These are phyloP conservation scores for Monosporascus sp. DNA, from an alignment of 2,329 filamentous ascomycete genomes.

Conservation along the genomic window DNA sequence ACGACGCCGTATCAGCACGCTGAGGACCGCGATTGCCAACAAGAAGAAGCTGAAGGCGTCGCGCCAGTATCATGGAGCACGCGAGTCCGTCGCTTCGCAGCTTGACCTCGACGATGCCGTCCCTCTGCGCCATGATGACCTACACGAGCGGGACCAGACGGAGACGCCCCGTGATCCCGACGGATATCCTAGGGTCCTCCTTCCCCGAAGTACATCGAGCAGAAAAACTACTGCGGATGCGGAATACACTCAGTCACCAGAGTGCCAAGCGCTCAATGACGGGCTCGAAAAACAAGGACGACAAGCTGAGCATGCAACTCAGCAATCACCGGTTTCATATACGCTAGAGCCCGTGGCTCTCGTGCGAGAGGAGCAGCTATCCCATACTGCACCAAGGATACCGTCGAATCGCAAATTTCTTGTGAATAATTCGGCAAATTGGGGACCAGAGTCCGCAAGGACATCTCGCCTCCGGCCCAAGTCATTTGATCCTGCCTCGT, in stretches of 20 bases:
- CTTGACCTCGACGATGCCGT: conserved; percentile 11
- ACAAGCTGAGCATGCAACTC: neutral
- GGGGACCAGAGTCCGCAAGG: neutral
- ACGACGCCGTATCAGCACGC: conserved; percentile 47
- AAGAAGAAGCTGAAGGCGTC: conserved; percentile 44
- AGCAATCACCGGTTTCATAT: neutral
- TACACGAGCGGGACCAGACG: conserved; percentile 14
- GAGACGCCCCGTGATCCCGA: neutral
- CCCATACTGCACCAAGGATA: no score
- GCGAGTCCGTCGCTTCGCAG: conserved; percentile 8
- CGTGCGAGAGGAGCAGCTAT: neutral
- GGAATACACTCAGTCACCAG: neutral
- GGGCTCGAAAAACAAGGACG: neutral
- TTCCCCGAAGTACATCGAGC: neutral
- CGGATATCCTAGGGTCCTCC: neutral
- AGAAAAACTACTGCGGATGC: neutral
- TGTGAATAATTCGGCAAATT: neutral
- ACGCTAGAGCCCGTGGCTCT: neutral
- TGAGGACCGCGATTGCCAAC: conserved; percentile 46
- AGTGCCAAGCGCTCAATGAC: neutral
- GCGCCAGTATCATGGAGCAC: conserved; percentile 20
- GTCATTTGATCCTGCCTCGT: neutral
- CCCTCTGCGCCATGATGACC: conserved; percentile 2
- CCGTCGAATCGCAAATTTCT: neutral
- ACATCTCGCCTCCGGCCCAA: neutral